phyloP scores from a whole-genome alignment of 371 early-diverging fungal species.

The Cokeromyces recurvatus region DNA sequence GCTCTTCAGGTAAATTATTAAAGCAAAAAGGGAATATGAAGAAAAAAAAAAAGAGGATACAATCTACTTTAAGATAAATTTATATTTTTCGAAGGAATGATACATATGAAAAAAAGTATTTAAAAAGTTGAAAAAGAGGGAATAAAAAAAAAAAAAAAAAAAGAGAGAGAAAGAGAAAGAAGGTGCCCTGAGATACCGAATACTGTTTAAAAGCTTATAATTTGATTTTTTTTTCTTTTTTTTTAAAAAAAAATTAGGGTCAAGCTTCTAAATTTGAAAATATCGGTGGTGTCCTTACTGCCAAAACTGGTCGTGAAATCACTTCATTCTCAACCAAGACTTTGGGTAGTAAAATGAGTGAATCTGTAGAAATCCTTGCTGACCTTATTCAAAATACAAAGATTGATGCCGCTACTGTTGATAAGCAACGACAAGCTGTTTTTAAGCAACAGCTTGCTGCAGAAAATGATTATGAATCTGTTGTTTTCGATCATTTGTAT shows the following conservation, averaged over 20 bases:
- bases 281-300: slow-evolving; percentile 91
- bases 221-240: not conserved
- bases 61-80: no score
- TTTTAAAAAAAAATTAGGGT: slow-evolving; percentile 71
- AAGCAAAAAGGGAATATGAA: not conserved
- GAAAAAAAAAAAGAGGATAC: not conserved
- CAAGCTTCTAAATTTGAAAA: slow-evolving; percentile 64
- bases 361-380: slow-evolving; percentile 82
- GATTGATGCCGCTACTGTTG: slow-evolving; percentile 79
- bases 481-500: slow-evolving; percentile 87
- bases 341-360: slow-evolving; percentile 70
- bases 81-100: no score
- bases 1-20: slow-evolving; percentile 88
- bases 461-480: slow-evolving; percentile 85
- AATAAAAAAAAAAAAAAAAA: no score
- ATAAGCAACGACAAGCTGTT: slow-evolving; percentile 88
- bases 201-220: no score
- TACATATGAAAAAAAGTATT: no score
- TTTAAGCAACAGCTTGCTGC: slow-evolving; percentile 88
- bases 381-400: slow-evolving; percentile 89
- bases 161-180: no score
- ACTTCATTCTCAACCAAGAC: slow-evolving; percentile 92
- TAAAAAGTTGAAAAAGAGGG: no score
- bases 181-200: no score
- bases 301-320: slow-evolving; percentile 95